A percentile compares a stretch with the other conserved stretches of the same genome.
These are phyloP conservation scores for Glebionis coronaria DNA, from an alignment of 129 eudicot genomes.

Conservation along the genomic window DNA sequence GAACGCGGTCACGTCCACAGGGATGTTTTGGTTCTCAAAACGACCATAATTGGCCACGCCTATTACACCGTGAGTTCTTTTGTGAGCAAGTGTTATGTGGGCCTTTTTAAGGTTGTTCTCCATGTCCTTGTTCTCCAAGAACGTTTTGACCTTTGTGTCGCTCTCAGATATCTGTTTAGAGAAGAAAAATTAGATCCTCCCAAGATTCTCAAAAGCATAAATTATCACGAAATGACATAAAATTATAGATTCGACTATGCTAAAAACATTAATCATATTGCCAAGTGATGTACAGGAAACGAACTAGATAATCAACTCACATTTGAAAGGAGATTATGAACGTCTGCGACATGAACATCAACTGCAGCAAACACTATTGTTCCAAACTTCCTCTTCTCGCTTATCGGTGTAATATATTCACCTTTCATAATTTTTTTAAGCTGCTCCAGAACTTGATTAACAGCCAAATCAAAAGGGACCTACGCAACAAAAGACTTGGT, in stretches of 20 bases:
- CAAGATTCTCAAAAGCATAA: not conserved
- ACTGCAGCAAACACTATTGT: conserved; percentile 80
- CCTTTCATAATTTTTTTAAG: conserved; percentile 67
- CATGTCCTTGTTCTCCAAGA: conserved; percentile 48
- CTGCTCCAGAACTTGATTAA: conserved; percentile 57
- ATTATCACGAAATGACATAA: not conserved
- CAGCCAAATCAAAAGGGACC: conserved; percentile 86
- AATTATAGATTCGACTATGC: not conserved
- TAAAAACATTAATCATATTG: not conserved
- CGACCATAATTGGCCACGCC: conserved; percentile 75
- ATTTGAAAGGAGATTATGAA: conserved; percentile 47
- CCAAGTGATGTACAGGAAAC: conserved; percentile 2
- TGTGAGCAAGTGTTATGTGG: conserved; percentile 93
- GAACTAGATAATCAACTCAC: conserved; percentile 43
- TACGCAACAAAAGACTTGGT: conserved; percentile 16
- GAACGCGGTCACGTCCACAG: conserved; percentile 53
- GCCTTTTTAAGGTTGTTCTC: conserved; percentile 47
- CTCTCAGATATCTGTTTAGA: conserved; percentile 43
- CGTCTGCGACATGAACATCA: conserved; percentile 54
- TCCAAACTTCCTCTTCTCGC: conserved; percentile 65
- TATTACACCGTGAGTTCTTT: conserved; percentile 77
- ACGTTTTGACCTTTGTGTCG: conserved; percentile 44
- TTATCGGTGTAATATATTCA: conserved; percentile 57
- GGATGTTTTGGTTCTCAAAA: conserved; percentile 49
- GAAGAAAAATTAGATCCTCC: conserved; percentile 5